Percentiles rank a stretch among this genome's conserved stretches.
Conservation (phyloP, 768 basidiomycete species). For the Pholiota microspora region DNA sequence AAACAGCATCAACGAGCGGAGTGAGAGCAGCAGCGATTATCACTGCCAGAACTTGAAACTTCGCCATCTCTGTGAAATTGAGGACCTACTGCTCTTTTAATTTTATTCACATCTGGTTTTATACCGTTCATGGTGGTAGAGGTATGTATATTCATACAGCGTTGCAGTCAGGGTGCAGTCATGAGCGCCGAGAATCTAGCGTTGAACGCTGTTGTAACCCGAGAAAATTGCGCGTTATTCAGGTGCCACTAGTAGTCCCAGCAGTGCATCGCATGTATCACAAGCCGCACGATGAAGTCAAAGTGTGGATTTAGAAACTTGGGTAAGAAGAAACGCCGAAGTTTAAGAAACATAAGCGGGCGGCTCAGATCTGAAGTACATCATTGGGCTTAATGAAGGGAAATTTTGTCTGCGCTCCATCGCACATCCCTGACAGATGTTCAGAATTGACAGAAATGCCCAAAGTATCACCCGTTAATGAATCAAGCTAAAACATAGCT, state of each 20-base stretch:
- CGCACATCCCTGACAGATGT: background rate
- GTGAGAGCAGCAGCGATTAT: conserved; percentile 24
- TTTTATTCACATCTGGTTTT: no score
- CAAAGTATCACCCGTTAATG: background rate
- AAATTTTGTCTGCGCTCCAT: background rate
- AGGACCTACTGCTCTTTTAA: no score
- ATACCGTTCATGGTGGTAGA: background rate
- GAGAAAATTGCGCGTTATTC: conserved; percentile 14
- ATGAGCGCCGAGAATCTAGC: conserved; percentile 16
- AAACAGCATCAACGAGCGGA: conserved; percentile 34
- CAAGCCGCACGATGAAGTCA: background rate
- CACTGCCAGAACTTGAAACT: conserved; percentile 28
- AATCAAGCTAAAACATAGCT: background rate
- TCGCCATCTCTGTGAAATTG: conserved; percentile 35
- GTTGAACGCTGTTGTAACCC: conserved; percentile 6
- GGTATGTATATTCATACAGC: background rate
- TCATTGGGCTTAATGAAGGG: background rate
- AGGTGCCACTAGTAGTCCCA: background rate
- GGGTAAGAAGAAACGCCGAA: conserved; percentile 12
- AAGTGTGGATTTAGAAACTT: background rate
- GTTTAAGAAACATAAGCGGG: conserved; percentile 11
- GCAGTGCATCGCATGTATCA: background rate
- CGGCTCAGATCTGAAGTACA: background rate
- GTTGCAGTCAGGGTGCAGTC: background rate
- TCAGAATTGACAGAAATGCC: background rate